Percentiles rank a stretch among this genome's conserved stretches.
phyloP scores from a whole-genome alignment of 345 rosid species.

The Populus davidiana region DNA sequence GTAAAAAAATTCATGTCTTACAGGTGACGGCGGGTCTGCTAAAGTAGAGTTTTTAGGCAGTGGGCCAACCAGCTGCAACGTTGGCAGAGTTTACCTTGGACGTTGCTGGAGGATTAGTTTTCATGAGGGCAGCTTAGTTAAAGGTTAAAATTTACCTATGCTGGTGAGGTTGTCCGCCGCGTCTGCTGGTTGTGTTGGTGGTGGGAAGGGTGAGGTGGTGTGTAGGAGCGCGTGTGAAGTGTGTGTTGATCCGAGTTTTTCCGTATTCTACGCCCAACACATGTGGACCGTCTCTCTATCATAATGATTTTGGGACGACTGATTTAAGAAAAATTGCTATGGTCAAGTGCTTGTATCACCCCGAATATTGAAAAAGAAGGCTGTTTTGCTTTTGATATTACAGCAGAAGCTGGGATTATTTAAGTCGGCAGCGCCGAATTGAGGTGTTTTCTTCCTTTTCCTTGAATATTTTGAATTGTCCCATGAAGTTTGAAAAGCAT shows the following conservation, averaged over 20 bases:
- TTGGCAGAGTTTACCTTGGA: constrained; percentile 85
- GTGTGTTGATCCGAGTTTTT: constrained; percentile 60
- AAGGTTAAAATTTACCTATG: constrained; percentile 69
- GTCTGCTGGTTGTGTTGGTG: background rate
- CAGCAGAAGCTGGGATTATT: background rate
- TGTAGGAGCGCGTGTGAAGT: too few relatives aligned
- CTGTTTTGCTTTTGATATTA: background rate
- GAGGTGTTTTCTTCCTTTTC: background rate
- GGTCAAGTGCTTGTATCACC: background rate
- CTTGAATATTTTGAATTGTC: background rate
- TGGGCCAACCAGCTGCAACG: constrained; percentile 79
- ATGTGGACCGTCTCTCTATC: too few relatives aligned
- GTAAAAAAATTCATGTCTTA: constrained; percentile 49
- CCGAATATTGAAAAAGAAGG: background rate
- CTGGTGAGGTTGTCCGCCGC: constrained; percentile 45
- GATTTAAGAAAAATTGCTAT: background rate
- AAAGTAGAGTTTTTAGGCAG: constrained; percentile 61
- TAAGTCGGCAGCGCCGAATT: background rate
- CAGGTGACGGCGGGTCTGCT: constrained; percentile 79
- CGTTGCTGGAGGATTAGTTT: constrained; percentile 68
- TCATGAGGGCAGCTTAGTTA: constrained; percentile 77
- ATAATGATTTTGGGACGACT: too few relatives aligned
- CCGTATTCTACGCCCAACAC: too few relatives aligned
- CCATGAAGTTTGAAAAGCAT: background rate
- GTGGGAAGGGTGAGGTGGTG: too few relatives aligned